Evolutionary conservation across 2,329 filamentous ascomycete species (phyloP), one percentile per base, ranked within the genome.

Genomic region (Xylariaceae sp.): DNA sequence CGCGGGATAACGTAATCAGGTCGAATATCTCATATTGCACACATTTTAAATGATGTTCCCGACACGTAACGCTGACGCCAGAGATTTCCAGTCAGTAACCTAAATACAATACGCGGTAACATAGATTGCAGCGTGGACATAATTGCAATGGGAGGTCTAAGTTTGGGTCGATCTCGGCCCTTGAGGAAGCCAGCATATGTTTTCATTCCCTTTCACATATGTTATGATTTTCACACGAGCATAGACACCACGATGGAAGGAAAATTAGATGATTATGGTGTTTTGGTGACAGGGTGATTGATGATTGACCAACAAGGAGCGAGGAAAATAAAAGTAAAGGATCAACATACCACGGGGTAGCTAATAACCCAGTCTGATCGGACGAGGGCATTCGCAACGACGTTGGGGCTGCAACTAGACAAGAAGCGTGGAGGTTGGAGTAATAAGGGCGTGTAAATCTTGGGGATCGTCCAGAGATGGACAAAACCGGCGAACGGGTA

Each of bases 11-110:
- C 22, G 48, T n/a, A 38, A 42, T 35, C 17, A 33, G 36, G 9
- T 27, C 27, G 17, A 18, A 42, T 19, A 15, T 30, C 15, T 15
- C 31, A 11, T 31, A 43, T 40, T 38, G 58, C 71, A 61, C 45
- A 72, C 74, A 76, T 66, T 71, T 74, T 14, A 76, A 59, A 57
- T 76, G 74, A 56, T 75, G 70, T 50, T 74, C 69, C 53, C 74
- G 71, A 60, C 74, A 76, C 42, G 70, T 73, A 57, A 72, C 67
- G 58, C 73, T 76, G 58, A 7, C 22, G 22, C 22, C 22, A 27
- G 22, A 27, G 22, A 27, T 7, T 27, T 27, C n/a, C 4, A 27
- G 22, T 27, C 22, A 27, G 22, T 27, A 27, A 27, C 22, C 22
- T 27, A 27, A n/a, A 27, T 27, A 7, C 22, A 7, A 27, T 27